A percentile compares a stretch with the other conserved stretches of the same genome.
Conservation (phyloP, 1,139 yeast species). For the Yamadazyma diddensiae region DNA sequence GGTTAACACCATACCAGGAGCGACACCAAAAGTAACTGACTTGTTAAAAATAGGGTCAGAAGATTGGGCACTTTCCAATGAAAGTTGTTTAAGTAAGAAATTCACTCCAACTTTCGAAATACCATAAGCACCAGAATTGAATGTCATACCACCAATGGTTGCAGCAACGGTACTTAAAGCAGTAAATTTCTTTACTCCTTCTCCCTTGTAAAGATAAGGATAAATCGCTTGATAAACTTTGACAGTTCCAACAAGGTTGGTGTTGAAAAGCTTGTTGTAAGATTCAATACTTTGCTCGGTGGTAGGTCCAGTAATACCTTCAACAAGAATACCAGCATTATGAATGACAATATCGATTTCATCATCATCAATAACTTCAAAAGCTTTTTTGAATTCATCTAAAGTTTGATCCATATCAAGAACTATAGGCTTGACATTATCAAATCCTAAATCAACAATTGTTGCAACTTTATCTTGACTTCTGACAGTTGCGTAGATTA, state of each 20-base stretch:
- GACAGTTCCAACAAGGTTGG: constrained; percentile 13
- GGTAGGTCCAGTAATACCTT: constrained; percentile 1
- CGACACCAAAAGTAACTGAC: constrained; percentile 14
- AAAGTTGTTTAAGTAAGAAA: constrained; percentile 5
- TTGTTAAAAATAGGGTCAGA: constrained; percentile 22
- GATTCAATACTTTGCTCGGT: constrained; percentile 10
- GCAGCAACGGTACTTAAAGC: constrained; percentile 16
- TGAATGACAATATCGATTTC: constrained; percentile 7
- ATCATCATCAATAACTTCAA: constrained; percentile 4
- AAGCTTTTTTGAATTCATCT: constrained; percentile 4
- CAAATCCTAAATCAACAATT: constrained; percentile 4
- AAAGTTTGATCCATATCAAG: constrained; percentile 3
- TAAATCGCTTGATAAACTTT: constrained; percentile 9
- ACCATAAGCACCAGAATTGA: constrained; percentile 5
- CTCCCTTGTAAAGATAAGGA: constrained; percentile 8
- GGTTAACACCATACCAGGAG: constrained; percentile 32
- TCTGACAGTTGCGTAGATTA: constrained; percentile 19
- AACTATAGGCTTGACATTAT: constrained; percentile 6
- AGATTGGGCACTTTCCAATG: constrained; percentile 24
- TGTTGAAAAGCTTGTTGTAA: constrained; percentile 16
- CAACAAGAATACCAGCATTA: constrained; percentile 4
- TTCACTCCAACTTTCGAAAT: constrained; percentile 9
- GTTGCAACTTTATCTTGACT: constrained; percentile 11
- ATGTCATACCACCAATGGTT: constrained; percentile 12
- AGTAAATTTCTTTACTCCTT: constrained; percentile 8